These are phyloP conservation scores for Coniochaeta pulveracea DNA, from an alignment of 2,329 filamentous ascomycete genomes.

Conservation along the genomic window DNA sequence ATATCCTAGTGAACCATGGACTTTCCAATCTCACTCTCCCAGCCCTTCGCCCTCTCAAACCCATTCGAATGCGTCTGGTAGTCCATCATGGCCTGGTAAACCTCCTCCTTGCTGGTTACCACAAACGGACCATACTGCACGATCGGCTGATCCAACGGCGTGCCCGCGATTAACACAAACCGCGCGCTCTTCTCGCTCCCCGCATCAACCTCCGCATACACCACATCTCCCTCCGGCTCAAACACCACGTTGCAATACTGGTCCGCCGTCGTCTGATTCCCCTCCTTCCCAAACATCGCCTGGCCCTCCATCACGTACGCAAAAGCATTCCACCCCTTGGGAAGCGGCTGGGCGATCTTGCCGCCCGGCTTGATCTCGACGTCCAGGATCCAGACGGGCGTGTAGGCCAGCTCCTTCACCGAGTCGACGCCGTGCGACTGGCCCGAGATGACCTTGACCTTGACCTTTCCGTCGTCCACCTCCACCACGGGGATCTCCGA, in stretches of 20 bases:
- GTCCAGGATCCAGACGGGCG: slow-evolving; percentile 93
- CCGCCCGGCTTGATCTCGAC: slow-evolving; percentile 72
- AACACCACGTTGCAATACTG: slow-evolving; percentile 88
- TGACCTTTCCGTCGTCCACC: slow-evolving; percentile 61
- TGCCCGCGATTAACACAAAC: slow-evolving; percentile 65
- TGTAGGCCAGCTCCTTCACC: slow-evolving; percentile 85
- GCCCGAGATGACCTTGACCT: slow-evolving; percentile 84
- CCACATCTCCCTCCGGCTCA: slow-evolving; percentile 62
- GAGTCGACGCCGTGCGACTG: slow-evolving; percentile 75
- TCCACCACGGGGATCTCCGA: slow-evolving; percentile 68
- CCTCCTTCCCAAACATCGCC: slow-evolving; percentile 47
- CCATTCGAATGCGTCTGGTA: slow-evolving; percentile 64
- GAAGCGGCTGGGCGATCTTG: slow-evolving; percentile 62
- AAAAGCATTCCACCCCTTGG: slow-evolving; percentile 80
- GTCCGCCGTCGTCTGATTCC: slow-evolving; percentile 38
- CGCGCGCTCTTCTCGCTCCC: slow-evolving; percentile 47
- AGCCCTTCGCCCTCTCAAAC: slow-evolving; percentile 68
- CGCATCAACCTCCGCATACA: slow-evolving; percentile 59
- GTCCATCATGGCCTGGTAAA: slow-evolving; percentile 66
- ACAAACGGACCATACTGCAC: slow-evolving; percentile 84
- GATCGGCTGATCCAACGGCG: slow-evolving; percentile 68
- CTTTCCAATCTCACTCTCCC: slow-evolving; percentile 83
- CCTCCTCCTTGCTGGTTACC: slow-evolving; percentile 58
- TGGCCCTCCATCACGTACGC: slow-evolving; percentile 73
- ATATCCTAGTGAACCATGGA: slow-evolving; percentile 39